phyloP scores from a whole-genome alignment of 306 rosid genomes.

The Luffa aegyptiaca region DNA sequence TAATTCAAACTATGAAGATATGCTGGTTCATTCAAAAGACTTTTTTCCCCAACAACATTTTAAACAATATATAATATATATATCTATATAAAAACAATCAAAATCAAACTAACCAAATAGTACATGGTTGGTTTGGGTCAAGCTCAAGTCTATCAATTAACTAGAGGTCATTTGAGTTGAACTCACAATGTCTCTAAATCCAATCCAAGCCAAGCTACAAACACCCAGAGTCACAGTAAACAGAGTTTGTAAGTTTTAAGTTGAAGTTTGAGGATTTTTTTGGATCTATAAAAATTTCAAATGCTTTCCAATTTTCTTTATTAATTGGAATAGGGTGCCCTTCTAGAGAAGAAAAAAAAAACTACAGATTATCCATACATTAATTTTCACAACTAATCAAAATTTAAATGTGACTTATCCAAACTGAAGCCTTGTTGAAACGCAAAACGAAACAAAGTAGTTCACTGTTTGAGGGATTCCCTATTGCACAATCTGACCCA shows the following conservation, averaged over 20 bases:
- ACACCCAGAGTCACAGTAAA: background rate
- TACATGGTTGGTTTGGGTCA: background rate
- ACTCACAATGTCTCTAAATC: background rate
- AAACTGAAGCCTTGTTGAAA: background rate
- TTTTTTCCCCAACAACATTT: background rate
- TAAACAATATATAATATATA: background rate
- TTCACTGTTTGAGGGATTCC: background rate
- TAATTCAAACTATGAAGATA: background rate
- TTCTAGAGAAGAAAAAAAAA: background rate
- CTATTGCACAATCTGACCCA: background rate
- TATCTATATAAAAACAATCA: background rate
- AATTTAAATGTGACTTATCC: background rate
- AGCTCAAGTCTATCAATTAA: background rate
- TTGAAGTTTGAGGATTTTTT: background rate
- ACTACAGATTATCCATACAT: background rate
- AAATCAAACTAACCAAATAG: background rate
- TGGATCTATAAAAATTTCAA: background rate
- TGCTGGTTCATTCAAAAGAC: background rate
- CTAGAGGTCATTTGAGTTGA: background rate
- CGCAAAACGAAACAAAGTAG: background rate
- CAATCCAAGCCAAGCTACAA: background rate
- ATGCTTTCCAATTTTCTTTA: background rate
- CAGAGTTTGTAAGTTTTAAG: background rate
- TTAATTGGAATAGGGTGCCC: background rate
- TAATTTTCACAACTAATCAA: background rate